These are phyloP conservation scores for Cinchona pubescens DNA, from an alignment of 257 asterid species.

Conservation along the genomic window DNA sequence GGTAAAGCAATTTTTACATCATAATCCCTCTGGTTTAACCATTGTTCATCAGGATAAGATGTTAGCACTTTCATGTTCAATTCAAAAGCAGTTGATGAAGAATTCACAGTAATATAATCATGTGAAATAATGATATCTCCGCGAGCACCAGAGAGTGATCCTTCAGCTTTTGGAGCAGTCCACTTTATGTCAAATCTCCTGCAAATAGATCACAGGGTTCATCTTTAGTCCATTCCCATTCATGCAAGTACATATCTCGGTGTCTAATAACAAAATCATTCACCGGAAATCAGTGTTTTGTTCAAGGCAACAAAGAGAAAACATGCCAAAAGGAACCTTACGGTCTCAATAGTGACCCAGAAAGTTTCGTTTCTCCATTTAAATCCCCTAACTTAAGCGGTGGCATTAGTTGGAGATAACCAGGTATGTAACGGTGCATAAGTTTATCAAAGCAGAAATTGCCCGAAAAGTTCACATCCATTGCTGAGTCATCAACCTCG, in stretches of 20 bases:
- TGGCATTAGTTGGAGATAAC: constrained; percentile 74
- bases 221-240: constrained; percentile 22
- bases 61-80: constrained; percentile 71
- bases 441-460: constrained; percentile 79
- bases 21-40: constrained; percentile 51
- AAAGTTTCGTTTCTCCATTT: constrained; percentile 94
- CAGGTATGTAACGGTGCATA: constrained; percentile 83
- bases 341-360: constrained; percentile 96
- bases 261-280: constrained; percentile 1
- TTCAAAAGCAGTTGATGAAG: constrained; percentile 96
- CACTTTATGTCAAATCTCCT: constrained; percentile 98
- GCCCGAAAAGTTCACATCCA: constrained; percentile 98
- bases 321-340: constrained; percentile 46
- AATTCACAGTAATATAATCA: constrained; percentile 75
- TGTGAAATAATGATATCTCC: constrained; percentile 96
- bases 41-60: constrained; percentile 63
- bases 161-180: constrained; percentile 98
- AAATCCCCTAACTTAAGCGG: constrained; percentile 73
- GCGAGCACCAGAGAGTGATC: constrained; percentile 97
- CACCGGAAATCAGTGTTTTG: constrained; percentile 20
- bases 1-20: constrained; percentile 54
- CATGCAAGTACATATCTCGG: constrained; percentile 3
- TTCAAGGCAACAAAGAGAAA: constrained; percentile 5
- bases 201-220: constrained; percentile 24
- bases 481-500: constrained; percentile 88